phyloP scores from a whole-genome alignment of 2,329 filamentous ascomycete genomes.

The Metarhizium brunneum region DNA sequence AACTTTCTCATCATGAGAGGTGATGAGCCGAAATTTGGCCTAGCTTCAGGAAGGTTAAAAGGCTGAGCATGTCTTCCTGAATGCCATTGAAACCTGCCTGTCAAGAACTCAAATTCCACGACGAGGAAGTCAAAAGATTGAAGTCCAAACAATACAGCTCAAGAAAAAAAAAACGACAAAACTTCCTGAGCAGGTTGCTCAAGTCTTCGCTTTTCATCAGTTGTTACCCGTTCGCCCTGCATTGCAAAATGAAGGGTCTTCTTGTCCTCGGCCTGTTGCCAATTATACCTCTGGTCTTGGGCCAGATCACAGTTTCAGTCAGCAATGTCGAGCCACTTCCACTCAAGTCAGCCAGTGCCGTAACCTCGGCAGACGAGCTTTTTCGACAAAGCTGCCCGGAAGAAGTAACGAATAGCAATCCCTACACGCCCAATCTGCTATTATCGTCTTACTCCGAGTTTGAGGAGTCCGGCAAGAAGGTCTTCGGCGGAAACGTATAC shows the following conservation, averaged over 20 bases:
- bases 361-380: conserved; percentile 19
- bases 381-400: conserved; percentile 24
- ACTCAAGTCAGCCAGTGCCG: conserved; percentile 12
- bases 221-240: background rate
- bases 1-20: background rate
- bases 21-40: background rate
- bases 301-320: conserved; percentile 15
- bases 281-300: background rate
- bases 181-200: background rate
- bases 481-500: conserved; percentile 14
- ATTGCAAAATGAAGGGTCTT: conserved; percentile 3
- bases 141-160: background rate
- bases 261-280: conserved; percentile 1
- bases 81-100: background rate
- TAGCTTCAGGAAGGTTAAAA: background rate
- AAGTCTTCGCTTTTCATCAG: background rate
- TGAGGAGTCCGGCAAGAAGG: conserved; percentile 6
- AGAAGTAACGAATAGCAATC: conserved; percentile 14
- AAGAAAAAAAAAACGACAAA: background rate
- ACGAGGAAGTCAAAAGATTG: background rate
- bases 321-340: conserved; percentile 18
- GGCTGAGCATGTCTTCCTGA: background rate
- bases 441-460: conserved; percentile 19
- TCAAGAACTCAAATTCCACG: background rate
- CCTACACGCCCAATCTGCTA: conserved; percentile 16